phyloP scores from a whole-genome alignment of 208 protist genomes.

The Leishmania lainsoni region DNA sequence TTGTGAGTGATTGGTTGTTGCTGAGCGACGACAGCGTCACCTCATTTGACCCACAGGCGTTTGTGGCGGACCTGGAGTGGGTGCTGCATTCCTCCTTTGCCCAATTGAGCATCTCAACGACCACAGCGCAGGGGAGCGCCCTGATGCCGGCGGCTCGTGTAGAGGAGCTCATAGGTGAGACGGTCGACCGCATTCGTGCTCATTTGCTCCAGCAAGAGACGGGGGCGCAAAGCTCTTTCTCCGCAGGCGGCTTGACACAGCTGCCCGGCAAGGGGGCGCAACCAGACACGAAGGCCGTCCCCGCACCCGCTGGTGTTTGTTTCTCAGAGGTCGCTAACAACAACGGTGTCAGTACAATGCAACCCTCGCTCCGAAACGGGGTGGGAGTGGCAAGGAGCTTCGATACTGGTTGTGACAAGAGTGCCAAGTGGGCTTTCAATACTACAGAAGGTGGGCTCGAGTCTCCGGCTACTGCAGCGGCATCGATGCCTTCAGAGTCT shows the following conservation, averaged over 20 bases:
- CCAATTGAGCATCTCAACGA: conserved; percentile 67
- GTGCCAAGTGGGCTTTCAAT: background rate
- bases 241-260: background rate
- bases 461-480: background rate
- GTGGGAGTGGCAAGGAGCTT: background rate
- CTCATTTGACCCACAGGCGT: conserved; percentile 28
- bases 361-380: background rate
- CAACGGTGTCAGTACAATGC: background rate
- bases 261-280: background rate
- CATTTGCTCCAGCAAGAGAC: conserved; percentile 21
- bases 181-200: conserved; percentile 61
- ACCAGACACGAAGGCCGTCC: background rate
- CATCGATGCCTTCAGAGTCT: background rate
- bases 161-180: conserved; percentile 69
- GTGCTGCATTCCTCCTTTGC: conserved; percentile 78
- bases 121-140: conserved; percentile 30
- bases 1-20: conserved; percentile 83
- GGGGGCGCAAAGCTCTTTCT: background rate
- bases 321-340: background rate
- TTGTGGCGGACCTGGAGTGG: conserved; percentile 76
- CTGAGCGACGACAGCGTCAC: conserved; percentile 27
- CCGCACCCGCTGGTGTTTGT: background rate
- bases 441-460: background rate
- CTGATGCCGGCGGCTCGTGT: conserved; percentile 46
- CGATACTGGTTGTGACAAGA: background rate